Conservation (phyloP, 2,329 filamentous ascomycete species). For the Zalaria obscura region DNA sequence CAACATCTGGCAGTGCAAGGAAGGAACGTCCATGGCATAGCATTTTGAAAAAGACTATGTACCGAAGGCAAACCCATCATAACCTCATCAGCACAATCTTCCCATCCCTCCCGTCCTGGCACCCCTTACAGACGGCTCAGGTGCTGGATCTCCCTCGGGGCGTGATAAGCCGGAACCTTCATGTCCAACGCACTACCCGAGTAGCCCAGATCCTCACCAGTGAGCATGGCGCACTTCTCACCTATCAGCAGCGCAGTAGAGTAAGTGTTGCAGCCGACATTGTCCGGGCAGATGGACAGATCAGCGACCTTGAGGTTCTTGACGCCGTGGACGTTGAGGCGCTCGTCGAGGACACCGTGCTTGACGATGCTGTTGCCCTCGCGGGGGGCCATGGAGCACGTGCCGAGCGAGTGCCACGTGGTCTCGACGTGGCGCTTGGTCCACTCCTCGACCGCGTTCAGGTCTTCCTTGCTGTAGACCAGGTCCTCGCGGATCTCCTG, state of each 20-base stretch:
- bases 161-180: slow-evolving; percentile 46
- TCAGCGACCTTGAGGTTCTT: slow-evolving; percentile 67
- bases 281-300: slow-evolving; percentile 63
- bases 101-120: too few species aligned
- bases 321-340: slow-evolving; percentile 64
- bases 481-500: slow-evolving; percentile 48
- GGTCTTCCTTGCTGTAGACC: slow-evolving; percentile 49
- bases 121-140: slow-evolving; percentile 24
- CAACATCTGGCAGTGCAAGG: too few species aligned
- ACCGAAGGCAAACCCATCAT: too few species aligned
- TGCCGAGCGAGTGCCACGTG: slow-evolving; percentile 56
- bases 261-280: slow-evolving; percentile 51
- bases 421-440: slow-evolving; percentile 46
- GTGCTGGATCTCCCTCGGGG: slow-evolving; percentile 28
- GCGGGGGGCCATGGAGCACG: slow-evolving; percentile 62
- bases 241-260: slow-evolving; percentile 61
- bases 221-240: slow-evolving; percentile 57
- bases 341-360: slow-evolving; percentile 64
- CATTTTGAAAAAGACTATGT: too few species aligned
- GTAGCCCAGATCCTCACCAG: slow-evolving; percentile 62
- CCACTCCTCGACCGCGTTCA: slow-evolving; percentile 53
- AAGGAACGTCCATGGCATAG: too few species aligned
- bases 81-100: too few species aligned
- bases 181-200: slow-evolving; percentile 60
- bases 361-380: slow-evolving; percentile 70